These are phyloP conservation scores for Pelargonium citronellum DNA, from an alignment of 441 rosid species.

Conservation along the genomic window DNA sequence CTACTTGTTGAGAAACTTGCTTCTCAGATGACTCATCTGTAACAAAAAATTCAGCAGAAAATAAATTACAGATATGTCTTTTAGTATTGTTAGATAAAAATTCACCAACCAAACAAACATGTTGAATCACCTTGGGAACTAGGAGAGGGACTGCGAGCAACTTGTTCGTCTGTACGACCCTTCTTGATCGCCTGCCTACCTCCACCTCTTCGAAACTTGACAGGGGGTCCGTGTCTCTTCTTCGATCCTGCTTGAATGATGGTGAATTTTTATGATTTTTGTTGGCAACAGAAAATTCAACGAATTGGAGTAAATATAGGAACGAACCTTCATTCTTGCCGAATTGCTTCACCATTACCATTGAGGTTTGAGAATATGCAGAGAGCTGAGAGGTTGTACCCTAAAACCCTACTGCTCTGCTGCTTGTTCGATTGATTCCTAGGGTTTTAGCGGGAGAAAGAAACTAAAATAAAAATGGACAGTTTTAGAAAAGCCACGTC, in stretches of 20 bases:
- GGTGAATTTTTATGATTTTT: not conserved
- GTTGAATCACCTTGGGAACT: conserved; percentile 29
- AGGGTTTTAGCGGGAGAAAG: no score
- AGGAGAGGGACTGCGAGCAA: conserved; percentile 21
- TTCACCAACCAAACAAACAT: conserved; percentile 9
- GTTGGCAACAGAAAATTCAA: not conserved
- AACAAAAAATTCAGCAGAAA: not conserved
- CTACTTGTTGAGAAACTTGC: conserved; percentile 29
- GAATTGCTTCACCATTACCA: not conserved
- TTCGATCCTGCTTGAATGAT: conserved; percentile 32
- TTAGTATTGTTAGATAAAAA: not conserved
- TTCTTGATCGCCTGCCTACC: conserved; percentile 26
- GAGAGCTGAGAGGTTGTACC: no score
- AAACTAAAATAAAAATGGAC: no score
- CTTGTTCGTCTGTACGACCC: conserved; percentile 25
- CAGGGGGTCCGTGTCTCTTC: conserved; percentile 28
- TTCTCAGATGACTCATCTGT: conserved; percentile 30
- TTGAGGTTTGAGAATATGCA: not conserved
- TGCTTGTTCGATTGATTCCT: no score
- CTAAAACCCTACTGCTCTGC: no score
- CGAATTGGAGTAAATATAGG: not conserved
- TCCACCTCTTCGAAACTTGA: conserved; percentile 22
- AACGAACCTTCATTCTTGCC: not conserved
- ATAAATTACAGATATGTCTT: not conserved
- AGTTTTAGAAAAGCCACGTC: no score